Evolutionary conservation across 805 yeast genomes (phyloP).

Genomic region (Torulaspora franciscae): DNA sequence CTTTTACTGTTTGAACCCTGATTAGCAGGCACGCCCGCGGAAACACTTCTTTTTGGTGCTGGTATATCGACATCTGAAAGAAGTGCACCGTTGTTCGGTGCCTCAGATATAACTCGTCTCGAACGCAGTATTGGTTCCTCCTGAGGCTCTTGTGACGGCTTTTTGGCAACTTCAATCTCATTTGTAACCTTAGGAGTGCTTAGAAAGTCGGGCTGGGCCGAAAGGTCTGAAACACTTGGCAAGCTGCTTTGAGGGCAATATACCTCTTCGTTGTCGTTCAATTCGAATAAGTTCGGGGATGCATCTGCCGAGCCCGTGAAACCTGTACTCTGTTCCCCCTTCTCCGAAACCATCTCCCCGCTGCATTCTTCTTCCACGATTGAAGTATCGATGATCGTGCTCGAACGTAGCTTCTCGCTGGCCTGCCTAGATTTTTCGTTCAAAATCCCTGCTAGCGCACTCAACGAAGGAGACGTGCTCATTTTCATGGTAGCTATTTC

Average conservation of each 20-base stretch:
- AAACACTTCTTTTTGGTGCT: constrained; percentile 14
- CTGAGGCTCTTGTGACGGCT: not conserved
- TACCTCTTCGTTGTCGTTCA: constrained; percentile 28
- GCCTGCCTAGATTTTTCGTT: constrained; percentile 36
- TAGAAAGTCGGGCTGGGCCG: constrained; percentile 31
- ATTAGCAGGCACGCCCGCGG: constrained; percentile 10
- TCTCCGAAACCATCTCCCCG: constrained; percentile 17
- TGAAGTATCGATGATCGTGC: constrained; percentile 15
- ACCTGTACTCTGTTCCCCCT: constrained; percentile 1
- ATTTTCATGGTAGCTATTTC: constrained; percentile 34
- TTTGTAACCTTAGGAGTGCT: constrained; percentile 25
- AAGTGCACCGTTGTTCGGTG: not conserved
- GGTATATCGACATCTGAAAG: not conserved
- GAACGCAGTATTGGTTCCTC: not conserved
- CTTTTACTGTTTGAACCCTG: constrained; percentile 12
- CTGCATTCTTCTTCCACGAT: constrained; percentile 20
- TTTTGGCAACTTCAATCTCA: not conserved
- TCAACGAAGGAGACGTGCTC: constrained; percentile 42
- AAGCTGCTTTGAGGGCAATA: constrained; percentile 8
- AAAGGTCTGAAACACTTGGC: not conserved
- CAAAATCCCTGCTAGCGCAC: constrained; percentile 40
- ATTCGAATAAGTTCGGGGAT: constrained; percentile 39
- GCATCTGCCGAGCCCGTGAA: constrained; percentile 1
- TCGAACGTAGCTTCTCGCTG: constrained; percentile 22
- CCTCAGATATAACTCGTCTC: not conserved